Base-by-base conservation (phyloP, 2,329 filamentous ascomycete genomes). In the Chalaropsis ovoidea region DNA sequence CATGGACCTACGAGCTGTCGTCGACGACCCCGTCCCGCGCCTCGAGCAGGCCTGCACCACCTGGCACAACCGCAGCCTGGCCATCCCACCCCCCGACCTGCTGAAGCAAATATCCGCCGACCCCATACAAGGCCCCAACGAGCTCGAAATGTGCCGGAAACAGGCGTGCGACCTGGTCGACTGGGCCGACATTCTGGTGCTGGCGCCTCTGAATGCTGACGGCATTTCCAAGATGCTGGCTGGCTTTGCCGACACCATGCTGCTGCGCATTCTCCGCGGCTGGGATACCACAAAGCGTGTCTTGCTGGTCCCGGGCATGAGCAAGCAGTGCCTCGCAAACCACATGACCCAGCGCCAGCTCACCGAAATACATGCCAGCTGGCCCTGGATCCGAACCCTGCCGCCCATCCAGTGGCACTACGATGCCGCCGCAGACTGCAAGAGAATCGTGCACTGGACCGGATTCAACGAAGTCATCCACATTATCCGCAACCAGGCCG, bases 211-310 rank as follows among this genome's bases (percentile, higher is more conserved):
- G 61, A 88, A 94, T 73, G 89, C 90, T 7, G 88, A 94, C 72
- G 87, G 86, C 65, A 80, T 96, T 65, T 89, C 89, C 39, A 90
- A 90, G 73, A 95, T 96, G 90, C 80, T 96, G 72, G 84, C 87
- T 64, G 92, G 92, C 63, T 82, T 93, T 66, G 86, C 89, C 2
- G 90, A 90, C 71, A 95, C 86, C 39, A 80, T 95, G 64, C 80
- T 95, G 7, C 80, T 95, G 63, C 88, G 93, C 70, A 83, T 95
- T 0, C 74, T 96, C 61, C 83, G 92, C 63, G 88, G 89, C 65
- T 96, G 92, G 92, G 86, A 95, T 71, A 85, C 88, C 0, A 87
- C 86, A 6, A 96, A 96, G 76, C 88, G 87, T 70, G 88, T 95
- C 39, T 77, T 96, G 61, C 77, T 96, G 66, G 86, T 95, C 6